Conservation (phyloP, 169 alveolate species). For the Babesia bovis region DNA sequence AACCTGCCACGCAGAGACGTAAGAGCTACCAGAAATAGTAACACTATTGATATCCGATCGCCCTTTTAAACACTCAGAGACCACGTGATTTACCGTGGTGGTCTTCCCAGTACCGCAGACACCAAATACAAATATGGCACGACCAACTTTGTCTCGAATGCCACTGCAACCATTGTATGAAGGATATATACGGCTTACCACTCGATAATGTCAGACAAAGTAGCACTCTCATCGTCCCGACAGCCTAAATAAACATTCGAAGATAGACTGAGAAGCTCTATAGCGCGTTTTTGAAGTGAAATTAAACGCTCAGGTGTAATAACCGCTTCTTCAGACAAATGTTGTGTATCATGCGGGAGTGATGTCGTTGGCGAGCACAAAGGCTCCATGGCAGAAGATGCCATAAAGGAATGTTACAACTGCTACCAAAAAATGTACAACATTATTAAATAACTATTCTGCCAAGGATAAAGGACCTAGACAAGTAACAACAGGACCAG, state of each 20-base stretch:
- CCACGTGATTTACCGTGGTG: slow-evolving; percentile 54
- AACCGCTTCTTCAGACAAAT: too few species aligned
- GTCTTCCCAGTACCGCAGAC: slow-evolving; percentile 67
- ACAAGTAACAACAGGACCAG: too few species aligned
- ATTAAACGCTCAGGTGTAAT: slow-evolving; percentile 1
- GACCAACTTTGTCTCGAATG: slow-evolving; percentile 19
- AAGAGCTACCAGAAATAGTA: slow-evolving; percentile 38
- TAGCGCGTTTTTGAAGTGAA: slow-evolving; percentile 45
- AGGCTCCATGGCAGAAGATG: too few species aligned
- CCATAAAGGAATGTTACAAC: too few species aligned
- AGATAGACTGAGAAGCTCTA: slow-evolving; percentile 51
- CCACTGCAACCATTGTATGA: slow-evolving; percentile 14
- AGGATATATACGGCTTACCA: slow-evolving; percentile 20
- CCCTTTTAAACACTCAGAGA: background rate
- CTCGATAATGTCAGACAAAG: slow-evolving; percentile 20
- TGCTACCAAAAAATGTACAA: too few species aligned
- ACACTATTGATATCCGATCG: slow-evolving; percentile 3
- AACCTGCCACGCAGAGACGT: background rate
- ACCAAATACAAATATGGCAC: slow-evolving; percentile 59
- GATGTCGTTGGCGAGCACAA: too few species aligned
- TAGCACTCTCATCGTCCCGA: slow-evolving; percentile 39
- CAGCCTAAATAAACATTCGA: slow-evolving; percentile 49
- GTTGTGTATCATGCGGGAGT: too few species aligned
- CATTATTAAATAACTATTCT: too few species aligned
- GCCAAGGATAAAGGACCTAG: too few species aligned